Evolutionary conservation across 2,329 filamentous ascomycete species (phyloP), one percentile per base, ranked within the genome.

Genomic region (Exophiala phaeomuriformis): DNA sequence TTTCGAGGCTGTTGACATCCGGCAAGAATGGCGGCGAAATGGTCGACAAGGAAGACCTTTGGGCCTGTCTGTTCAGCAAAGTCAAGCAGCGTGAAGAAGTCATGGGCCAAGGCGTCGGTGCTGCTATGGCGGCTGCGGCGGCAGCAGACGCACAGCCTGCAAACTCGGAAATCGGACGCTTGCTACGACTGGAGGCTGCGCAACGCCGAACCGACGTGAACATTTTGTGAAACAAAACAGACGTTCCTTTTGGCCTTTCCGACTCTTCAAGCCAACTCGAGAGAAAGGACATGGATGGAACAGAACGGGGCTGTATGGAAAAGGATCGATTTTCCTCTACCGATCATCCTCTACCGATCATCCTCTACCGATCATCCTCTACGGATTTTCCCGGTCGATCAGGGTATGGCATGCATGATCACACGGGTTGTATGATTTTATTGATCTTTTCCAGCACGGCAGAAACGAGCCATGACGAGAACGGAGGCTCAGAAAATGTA

Each of bases 61-160:
- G 90, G 91, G 81, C 82, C 58, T 97, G 91, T 69, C 72, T 96
- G 1, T 96, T 96, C 74, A 86, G 62, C 0, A 75, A 76, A 10
- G 65, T 66, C 35, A 69, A 67, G 55, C 64, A 66, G 61, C 47
- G 52, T 59, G 54, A 59, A 41, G 37, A 52, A 42, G 36, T 56
- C 45, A 50, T 51, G 53, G 35, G 36, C n/a, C 3, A 3, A 5
- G 12, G 19, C 1, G 19, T 19, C 19, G 2, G 19, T 19, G 19
- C 19, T 19, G 19, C 19, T 19, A 19, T 19, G 19, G 19, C 19
- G 19, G 19, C 19, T 1, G 19, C 19, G 19, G 51, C 46, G 0
- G n/a, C 56, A 8, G 55, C 47, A 3, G 55, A 60, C 60, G 65
- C 49, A 58, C 73, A 47, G 67, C 72, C 43, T 64, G 65, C 51